These are phyloP conservation scores for Immersiporthe knoxdaviesiana DNA, from an alignment of 2,329 filamentous ascomycete species.

Conservation along the genomic window DNA sequence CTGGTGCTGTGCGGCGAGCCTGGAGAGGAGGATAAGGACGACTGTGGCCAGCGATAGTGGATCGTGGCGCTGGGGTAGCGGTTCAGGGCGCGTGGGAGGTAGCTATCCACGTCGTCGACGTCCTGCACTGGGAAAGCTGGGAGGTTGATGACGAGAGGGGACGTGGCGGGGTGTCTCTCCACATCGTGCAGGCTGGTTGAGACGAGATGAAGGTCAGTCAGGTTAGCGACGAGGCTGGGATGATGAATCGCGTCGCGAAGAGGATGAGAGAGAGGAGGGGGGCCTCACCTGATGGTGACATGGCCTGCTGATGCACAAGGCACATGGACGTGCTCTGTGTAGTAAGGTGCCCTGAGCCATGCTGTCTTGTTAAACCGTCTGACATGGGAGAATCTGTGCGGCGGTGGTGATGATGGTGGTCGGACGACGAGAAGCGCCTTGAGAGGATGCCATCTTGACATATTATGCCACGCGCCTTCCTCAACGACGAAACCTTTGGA, in stretches of 20 bases:
- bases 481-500: not conserved
- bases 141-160: slow-evolving; percentile 59
- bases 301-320: slow-evolving; percentile 53
- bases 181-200: slow-evolving; percentile 54
- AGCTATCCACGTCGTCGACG: slow-evolving; percentile 30
- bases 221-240: slow-evolving; percentile 30
- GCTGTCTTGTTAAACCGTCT: slow-evolving; percentile 20
- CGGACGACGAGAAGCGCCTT: not conserved
- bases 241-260: not conserved
- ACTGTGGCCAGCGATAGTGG: slow-evolving; percentile 60
- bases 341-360: slow-evolving; percentile 12
- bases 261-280: slow-evolving; percentile 10
- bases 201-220: slow-evolving; percentile 5
- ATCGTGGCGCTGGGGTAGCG: slow-evolving; percentile 55
- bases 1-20: not conserved
- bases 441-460: not conserved
- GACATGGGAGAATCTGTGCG: not conserved
- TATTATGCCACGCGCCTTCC: not conserved
- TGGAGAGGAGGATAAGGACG: slow-evolving; percentile 18
- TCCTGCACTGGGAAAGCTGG: slow-evolving; percentile 49
- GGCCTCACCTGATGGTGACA: slow-evolving; percentile 54
- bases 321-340: slow-evolving; percentile 48
- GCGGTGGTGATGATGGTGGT: not conserved
- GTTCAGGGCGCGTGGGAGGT: slow-evolving; percentile 47
- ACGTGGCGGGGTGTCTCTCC: slow-evolving; percentile 39